Evolutionary conservation across 768 basidiomycete species (phyloP).

Genomic region (Amanita rimosa): DNA sequence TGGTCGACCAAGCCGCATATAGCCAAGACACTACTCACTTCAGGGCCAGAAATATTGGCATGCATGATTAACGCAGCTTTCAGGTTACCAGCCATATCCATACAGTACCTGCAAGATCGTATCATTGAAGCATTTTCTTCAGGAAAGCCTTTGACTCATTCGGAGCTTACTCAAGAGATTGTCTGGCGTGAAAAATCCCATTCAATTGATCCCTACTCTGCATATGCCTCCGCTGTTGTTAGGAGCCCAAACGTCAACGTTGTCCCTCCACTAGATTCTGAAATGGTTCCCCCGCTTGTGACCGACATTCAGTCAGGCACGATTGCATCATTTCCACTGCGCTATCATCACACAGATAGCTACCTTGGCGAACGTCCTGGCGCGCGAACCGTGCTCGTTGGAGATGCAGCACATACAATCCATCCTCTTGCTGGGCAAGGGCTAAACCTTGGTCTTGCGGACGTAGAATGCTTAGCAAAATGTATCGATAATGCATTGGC

Average conservation of each 20-base stretch:
- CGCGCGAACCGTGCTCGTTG: conserved; percentile 75
- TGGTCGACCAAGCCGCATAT: conserved; percentile 84
- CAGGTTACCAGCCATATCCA: conserved; percentile 64
- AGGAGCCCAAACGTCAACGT: conserved; percentile 21
- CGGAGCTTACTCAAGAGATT: conserved; percentile 51
- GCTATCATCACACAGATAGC: conserved; percentile 74
- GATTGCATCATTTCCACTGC: conserved; percentile 83
- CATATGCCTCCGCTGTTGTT: conserved; percentile 41
- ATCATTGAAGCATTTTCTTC: conserved; percentile 42
- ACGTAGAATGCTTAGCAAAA: conserved; percentile 62
- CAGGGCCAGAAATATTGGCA: conserved; percentile 51
- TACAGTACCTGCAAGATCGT: conserved; percentile 53
- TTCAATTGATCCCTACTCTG: conserved; percentile 49
- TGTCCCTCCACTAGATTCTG: conserved; percentile 50
- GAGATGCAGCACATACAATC: conserved; percentile 91
- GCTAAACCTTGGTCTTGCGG: conserved; percentile 85
- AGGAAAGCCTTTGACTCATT: conserved; percentile 33
- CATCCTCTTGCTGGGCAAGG: conserved; percentile 97
- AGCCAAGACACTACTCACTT: conserved; percentile 58
- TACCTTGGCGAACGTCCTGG: conserved; percentile 70
- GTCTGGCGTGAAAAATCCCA: conserved; percentile 67
- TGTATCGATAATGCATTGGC: conserved; percentile 47
- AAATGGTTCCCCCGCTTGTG: conserved; percentile 66
- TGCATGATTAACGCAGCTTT: conserved; percentile 88
- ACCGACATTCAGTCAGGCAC: conserved; percentile 58